Conservation (phyloP, 306 rosid genomes). For the Mimosa pudica region DNA sequence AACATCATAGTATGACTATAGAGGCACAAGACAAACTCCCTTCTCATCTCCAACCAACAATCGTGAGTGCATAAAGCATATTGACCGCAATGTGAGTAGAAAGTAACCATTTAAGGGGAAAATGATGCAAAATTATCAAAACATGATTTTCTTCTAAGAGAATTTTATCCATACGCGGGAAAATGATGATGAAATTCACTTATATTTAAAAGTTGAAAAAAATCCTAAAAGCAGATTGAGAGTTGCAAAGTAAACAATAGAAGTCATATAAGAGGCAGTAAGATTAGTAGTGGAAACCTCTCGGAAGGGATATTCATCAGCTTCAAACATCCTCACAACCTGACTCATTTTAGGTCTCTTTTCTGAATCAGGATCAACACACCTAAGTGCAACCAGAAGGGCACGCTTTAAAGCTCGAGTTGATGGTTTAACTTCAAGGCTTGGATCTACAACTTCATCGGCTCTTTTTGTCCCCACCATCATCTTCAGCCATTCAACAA, state of each 20-base stretch:
- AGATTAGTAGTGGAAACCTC: constrained; percentile 59
- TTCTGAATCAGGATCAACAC: constrained; percentile 87
- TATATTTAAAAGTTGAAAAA: background rate
- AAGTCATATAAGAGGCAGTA: constrained; percentile 12
- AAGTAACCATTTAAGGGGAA: background rate
- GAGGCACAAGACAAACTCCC: background rate
- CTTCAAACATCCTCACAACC: constrained; percentile 90
- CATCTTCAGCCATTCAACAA: constrained; percentile 94
- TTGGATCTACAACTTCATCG: constrained; percentile 82
- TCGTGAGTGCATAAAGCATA: background rate
- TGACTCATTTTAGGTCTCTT: constrained; percentile 97
- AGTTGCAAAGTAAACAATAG: constrained; percentile 6
- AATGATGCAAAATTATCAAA: background rate
- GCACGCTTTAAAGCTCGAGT: constrained; percentile 77
- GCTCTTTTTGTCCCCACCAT: constrained; percentile 95
- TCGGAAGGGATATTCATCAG: constrained; percentile 80
- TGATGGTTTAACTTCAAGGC: constrained; percentile 77
- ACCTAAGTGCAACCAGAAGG: constrained; percentile 83
- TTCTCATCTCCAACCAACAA: background rate
- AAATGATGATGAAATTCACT: constrained; percentile 3
- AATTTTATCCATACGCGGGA: background rate
- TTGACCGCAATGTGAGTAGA: background rate
- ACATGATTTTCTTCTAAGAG: background rate
- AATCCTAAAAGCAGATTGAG: constrained; percentile 2
- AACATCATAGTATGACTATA: background rate